A percentile compares a stretch with the other conserved stretches of the same genome.
Conservation (phyloP, 2,329 filamentous ascomycete species). For the Parafenestella ontariensis region DNA sequence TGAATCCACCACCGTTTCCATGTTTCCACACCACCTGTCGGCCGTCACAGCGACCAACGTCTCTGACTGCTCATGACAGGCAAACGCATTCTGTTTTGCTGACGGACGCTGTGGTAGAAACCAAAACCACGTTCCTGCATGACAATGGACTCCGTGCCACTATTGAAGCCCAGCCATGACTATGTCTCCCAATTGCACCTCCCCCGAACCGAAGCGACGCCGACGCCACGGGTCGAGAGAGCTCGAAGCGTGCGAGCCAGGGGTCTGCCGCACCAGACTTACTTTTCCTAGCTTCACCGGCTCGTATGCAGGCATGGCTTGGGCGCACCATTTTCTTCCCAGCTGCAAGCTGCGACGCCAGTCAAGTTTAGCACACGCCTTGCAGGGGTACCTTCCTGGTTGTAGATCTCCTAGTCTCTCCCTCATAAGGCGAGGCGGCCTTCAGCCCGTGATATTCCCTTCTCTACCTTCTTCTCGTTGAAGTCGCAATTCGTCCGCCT, state of each 20-base stretch:
- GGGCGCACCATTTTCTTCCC: constrained; percentile 15
- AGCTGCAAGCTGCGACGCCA: constrained; percentile 14
- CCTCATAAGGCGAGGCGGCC: constrained; percentile 27
- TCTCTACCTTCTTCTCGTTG: constrained; percentile 22
- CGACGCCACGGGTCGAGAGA: constrained; percentile 21
- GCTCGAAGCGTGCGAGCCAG: constrained; percentile 16
- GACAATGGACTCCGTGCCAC: constrained; percentile 11
- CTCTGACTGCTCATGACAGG: not conserved
- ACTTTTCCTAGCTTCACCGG: constrained; percentile 15
- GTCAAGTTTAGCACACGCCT: constrained; percentile 32
- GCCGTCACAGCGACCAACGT: too few species aligned
- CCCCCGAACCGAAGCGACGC: constrained; percentile 20
- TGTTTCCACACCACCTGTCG: not conserved
- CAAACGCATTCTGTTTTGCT: constrained; percentile 1
- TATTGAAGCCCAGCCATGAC: constrained; percentile 1
- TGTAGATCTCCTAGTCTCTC: constrained; percentile 22
- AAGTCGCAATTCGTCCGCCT: constrained; percentile 23
- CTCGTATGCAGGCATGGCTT: constrained; percentile 17
- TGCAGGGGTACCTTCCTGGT: constrained; percentile 19
- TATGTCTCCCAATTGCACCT: constrained; percentile 16
- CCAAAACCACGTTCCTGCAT: constrained; percentile 20
- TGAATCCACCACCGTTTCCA: constrained; percentile 30
- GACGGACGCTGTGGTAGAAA: constrained; percentile 1
- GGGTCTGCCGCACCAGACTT: constrained; percentile 18
- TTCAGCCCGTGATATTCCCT: constrained; percentile 10